phyloP scores from a whole-genome alignment of 805 yeast genomes.

The Maudiozyma serrabonitensis region DNA sequence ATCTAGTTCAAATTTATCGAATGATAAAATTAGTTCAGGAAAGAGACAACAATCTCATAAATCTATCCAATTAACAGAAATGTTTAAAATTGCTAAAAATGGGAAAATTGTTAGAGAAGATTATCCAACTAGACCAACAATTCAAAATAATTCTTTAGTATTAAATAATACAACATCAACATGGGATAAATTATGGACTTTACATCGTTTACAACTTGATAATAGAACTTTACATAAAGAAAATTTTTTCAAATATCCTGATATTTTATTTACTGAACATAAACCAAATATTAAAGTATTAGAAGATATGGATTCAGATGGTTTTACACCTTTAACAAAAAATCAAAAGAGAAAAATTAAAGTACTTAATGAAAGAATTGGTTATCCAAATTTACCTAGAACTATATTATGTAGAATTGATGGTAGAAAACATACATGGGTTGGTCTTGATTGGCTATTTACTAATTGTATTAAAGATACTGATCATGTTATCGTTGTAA shows the following conservation, averaged over 20 bases:
- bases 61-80: conserved; percentile 3
- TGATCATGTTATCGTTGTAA: conserved; percentile 54
- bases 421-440: conserved; percentile 77
- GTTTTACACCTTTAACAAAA: conserved; percentile 17
- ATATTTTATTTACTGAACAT: conserved; percentile 10
- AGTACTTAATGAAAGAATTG: conserved; percentile 15
- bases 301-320: conserved; percentile 10
- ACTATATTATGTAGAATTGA: conserved; percentile 53
- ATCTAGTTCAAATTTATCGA: neutral
- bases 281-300: neutral
- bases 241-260: conserved; percentile 15
- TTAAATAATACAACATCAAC: conserved; percentile 17
- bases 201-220: conserved; percentile 12
- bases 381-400: conserved; percentile 30
- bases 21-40: neutral
- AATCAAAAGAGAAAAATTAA: conserved; percentile 17
- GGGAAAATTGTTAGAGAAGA: conserved; percentile 28
- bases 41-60: neutral
- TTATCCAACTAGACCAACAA: conserved; percentile 28
- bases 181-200: conserved; percentile 19
- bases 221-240: conserved; percentile 12
- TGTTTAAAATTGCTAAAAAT: conserved; percentile 21
- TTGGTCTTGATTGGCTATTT: conserved; percentile 63
- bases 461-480: conserved; percentile 48
- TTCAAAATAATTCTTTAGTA: conserved; percentile 24